Conservation (phyloP, 2,329 filamentous ascomycete genomes). For the Daldinia eschscholtzii region DNA sequence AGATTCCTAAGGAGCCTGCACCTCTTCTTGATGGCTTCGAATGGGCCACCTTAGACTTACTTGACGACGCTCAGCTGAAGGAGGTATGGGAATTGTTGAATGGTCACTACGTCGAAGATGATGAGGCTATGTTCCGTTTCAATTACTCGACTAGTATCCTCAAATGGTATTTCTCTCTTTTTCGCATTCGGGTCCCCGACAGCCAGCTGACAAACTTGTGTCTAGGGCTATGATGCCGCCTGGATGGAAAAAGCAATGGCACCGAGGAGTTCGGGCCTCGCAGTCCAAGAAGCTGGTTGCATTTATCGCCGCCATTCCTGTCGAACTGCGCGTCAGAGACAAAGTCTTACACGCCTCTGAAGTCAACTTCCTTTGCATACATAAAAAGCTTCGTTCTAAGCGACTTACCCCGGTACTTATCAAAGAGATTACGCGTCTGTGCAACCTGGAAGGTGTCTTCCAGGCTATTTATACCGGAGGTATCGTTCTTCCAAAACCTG, state of each 20-base stretch:
- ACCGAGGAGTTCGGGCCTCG: slow-evolving; percentile 89
- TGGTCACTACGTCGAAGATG: slow-evolving; percentile 97
- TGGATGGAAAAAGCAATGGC: slow-evolving; percentile 94
- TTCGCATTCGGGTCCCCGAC: neutral
- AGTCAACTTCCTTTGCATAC: slow-evolving; percentile 98
- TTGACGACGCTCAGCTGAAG: slow-evolving; percentile 80
- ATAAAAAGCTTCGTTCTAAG: slow-evolving; percentile 97
- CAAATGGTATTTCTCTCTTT: slow-evolving; percentile 74
- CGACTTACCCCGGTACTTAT: slow-evolving; percentile 93
- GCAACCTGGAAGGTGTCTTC: slow-evolving; percentile 87
- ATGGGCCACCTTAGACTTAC: slow-evolving; percentile 92
- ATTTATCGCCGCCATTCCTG: slow-evolving; percentile 94
- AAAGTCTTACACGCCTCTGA: slow-evolving; percentile 84
- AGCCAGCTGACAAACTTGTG: slow-evolving; percentile 18
- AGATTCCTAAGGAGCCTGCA: slow-evolving; percentile 82
- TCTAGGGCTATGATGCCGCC: slow-evolving; percentile 90
- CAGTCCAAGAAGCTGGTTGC: slow-evolving; percentile 90
- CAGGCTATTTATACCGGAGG: slow-evolving; percentile 97
- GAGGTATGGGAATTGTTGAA: slow-evolving; percentile 93
- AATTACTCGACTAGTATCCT: slow-evolving; percentile 92
- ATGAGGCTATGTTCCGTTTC: slow-evolving; percentile 97
- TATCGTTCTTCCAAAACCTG: slow-evolving; percentile 88
- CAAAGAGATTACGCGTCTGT: slow-evolving; percentile 95
- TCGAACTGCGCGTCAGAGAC: slow-evolving; percentile 82
- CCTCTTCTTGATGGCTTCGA: slow-evolving; percentile 86